Conservation (phyloP, 768 basidiomycete genomes). For the Auriscalpium orientale region DNA sequence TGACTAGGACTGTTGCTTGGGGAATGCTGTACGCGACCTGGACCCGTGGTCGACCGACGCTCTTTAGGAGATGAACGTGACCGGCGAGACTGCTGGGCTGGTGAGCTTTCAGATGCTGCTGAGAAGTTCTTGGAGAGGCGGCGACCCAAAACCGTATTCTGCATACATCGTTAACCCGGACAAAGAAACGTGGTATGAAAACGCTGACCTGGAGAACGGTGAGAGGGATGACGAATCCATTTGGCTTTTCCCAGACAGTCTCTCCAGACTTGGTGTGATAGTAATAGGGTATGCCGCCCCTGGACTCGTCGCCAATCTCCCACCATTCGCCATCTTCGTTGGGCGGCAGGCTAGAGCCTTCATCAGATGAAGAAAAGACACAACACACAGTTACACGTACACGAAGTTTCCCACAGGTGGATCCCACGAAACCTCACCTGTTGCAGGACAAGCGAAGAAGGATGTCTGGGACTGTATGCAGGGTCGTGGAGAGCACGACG, state of each 20-base stretch:
- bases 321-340: conserved; percentile 90
- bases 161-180: neutral
- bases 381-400: conserved; percentile 36
- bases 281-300: conserved; percentile 84
- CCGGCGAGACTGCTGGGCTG: conserved; percentile 6
- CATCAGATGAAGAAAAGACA: conserved; percentile 11
- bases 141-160: conserved; percentile 71
- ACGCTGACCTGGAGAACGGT: conserved; percentile 70
- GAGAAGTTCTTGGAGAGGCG: conserved; percentile 41
- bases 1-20: neutral
- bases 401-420: conserved; percentile 86
- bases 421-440: conserved; percentile 90
- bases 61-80: conserved; percentile 2
- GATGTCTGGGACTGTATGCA: conserved; percentile 43
- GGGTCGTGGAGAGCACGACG: conserved; percentile 28
- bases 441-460: conserved; percentile 91
- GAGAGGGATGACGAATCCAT: conserved; percentile 85
- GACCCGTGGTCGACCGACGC: neutral
- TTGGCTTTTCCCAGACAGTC: conserved; percentile 89
- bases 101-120: conserved; percentile 18
- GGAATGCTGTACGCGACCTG: neutral
- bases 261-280: conserved; percentile 90
- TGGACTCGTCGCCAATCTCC: conserved; percentile 82
- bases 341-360: conserved; percentile 62
- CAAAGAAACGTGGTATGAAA: conserved; percentile 3